These are phyloP conservation scores for Coccomyxa sp. DNA, from an alignment of 139 green algal species.

Conservation along the genomic window DNA sequence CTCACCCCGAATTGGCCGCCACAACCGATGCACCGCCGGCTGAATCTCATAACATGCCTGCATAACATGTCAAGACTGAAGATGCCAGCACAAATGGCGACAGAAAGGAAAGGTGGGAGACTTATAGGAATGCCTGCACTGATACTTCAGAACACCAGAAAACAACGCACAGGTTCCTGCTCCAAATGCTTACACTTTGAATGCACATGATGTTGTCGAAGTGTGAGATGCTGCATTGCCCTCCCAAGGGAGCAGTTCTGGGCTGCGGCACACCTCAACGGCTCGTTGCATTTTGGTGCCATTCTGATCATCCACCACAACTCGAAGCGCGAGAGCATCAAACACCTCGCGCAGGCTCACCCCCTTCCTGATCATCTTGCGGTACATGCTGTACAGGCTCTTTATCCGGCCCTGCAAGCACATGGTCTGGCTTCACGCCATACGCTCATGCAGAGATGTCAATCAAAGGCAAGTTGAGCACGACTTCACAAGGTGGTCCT, in stretches of 20 bases:
- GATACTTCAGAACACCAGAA: too few relatives aligned
- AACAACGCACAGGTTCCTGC: too few relatives aligned
- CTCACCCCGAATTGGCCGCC: slow-evolving; percentile 66
- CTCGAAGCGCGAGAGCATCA: slow-evolving; percentile 80
- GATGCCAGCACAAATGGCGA: not conserved
- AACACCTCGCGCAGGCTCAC: slow-evolving; percentile 75
- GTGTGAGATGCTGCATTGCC: too few relatives aligned
- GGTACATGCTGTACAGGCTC: slow-evolving; percentile 74
- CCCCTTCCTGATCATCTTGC: slow-evolving; percentile 88
- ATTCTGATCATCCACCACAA: slow-evolving; percentile 83
- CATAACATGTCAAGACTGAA: slow-evolving; percentile 27
- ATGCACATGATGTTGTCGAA: too few relatives aligned
- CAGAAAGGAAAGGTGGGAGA: not conserved
- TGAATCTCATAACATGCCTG: slow-evolving; percentile 82
- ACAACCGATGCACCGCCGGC: slow-evolving; percentile 76
- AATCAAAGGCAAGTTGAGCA: not conserved
- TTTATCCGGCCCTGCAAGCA: slow-evolving; percentile 77
- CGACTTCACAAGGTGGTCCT: not conserved
- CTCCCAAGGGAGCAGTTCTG: too few relatives aligned
- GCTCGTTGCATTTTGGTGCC: slow-evolving; percentile 16
- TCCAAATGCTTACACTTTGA: too few relatives aligned
- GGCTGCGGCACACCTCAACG: not conserved
- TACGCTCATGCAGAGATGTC: not conserved
- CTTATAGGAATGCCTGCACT: not conserved
- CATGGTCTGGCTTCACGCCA: not conserved